These are phyloP conservation scores for Lizonia empirigonia DNA, from an alignment of 2,329 filamentous ascomycete species.

Conservation along the genomic window DNA sequence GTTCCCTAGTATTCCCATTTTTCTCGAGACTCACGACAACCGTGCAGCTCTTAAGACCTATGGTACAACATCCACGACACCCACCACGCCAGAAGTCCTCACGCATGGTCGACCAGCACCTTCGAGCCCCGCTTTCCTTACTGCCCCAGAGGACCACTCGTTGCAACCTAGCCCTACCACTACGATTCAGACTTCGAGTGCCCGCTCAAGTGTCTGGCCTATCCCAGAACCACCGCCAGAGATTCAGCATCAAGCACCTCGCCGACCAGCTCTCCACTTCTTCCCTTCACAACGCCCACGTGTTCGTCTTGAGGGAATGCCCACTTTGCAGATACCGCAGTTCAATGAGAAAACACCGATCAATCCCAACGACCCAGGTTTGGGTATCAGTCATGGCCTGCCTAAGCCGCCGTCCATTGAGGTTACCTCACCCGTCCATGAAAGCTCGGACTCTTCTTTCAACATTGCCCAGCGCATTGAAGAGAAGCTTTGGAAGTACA, in stretches of 20 bases:
- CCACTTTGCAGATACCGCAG: slow-evolving; percentile 13
- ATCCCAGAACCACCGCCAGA: slow-evolving; percentile 29
- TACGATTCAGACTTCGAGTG: slow-evolving; percentile 27
- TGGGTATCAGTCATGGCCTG: slow-evolving; percentile 11
- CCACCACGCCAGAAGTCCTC: slow-evolving; percentile 24
- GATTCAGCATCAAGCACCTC: slow-evolving; percentile 8
- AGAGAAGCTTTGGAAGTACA: slow-evolving; percentile 25
- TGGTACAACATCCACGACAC: slow-evolving; percentile 29
- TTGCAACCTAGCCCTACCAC: slow-evolving; percentile 22
- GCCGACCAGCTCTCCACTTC: slow-evolving; percentile 24
- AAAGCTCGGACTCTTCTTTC: not conserved
- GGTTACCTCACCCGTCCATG: slow-evolving; percentile 9
- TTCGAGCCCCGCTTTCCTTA: not conserved
- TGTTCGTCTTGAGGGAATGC: slow-evolving; percentile 15
- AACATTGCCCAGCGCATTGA: slow-evolving; percentile 38
- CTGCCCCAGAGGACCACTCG: not conserved
- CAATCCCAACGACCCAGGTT: not conserved
- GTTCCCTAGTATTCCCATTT: slow-evolving; percentile 35
- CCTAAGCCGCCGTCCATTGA: slow-evolving; percentile 19
- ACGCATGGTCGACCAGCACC: slow-evolving; percentile 1
- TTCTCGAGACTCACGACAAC: slow-evolving; percentile 29
- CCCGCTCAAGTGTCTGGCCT: slow-evolving; percentile 26
- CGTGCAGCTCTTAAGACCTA: slow-evolving; percentile 21
- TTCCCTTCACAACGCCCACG: slow-evolving; percentile 22
- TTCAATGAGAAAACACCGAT: slow-evolving; percentile 20